Conservation (phyloP, 148 eudicot genomes). For the Spergularia bocconei region DNA sequence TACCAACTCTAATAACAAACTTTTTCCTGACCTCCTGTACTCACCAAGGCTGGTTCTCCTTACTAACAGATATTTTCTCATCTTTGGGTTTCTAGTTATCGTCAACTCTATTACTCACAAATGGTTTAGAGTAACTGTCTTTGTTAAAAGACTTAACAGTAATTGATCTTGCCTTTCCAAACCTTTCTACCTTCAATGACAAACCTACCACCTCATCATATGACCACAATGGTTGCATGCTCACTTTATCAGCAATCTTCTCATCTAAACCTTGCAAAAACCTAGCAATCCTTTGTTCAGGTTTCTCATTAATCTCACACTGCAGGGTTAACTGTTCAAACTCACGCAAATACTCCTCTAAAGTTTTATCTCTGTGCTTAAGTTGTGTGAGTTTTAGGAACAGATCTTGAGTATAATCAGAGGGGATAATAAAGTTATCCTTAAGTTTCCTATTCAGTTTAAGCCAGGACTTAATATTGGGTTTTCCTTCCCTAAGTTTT, state of each 20-base stretch:
- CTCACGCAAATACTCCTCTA: neutral
- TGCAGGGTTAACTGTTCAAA: neutral
- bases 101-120: too few species aligned
- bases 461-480: neutral
- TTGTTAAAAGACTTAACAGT: too few species aligned
- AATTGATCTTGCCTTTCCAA: too few species aligned
- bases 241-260: neutral
- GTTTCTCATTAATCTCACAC: neutral
- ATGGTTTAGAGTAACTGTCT: too few species aligned
- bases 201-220: too few species aligned
- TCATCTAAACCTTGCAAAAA: neutral
- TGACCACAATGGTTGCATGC: neutral
- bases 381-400: neutral
- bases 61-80: too few species aligned
- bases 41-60: too few species aligned
- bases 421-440: neutral
- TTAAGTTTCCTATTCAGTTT: neutral
- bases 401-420: neutral
- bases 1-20: too few species aligned
- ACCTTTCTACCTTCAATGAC: too few species aligned
- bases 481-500: neutral
- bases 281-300: neutral
- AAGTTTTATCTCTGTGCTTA: neutral
- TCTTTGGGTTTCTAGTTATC: too few species aligned
- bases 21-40: too few species aligned